Evolutionary conservation across 345 rosid species (phyloP), one percentile per base, ranked within the genome.

Genomic region (Euclidium syriacum): DNA sequence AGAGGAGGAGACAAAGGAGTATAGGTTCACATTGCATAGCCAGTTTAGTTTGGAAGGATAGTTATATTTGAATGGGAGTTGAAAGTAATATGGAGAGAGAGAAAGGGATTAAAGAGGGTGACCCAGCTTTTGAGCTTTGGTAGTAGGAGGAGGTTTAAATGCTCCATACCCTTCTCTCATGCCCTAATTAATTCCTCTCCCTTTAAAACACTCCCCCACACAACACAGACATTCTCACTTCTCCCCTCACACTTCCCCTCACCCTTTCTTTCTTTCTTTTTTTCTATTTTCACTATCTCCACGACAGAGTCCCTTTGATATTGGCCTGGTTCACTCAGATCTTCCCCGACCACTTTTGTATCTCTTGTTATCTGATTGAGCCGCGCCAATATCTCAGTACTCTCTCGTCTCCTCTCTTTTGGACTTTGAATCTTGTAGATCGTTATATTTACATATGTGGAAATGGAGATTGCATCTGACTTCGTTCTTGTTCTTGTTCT

Each of bases 251-350:
- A 20, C 65, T 42, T 46, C 74, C 44, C 59, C 67, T 61, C 55
- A 60, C 73, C 44, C 35, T 17, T 36, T 24, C 67, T 32, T 29
- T 42, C 61, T 56, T 35, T 3, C 46, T 10, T 40, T 34, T 17
- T 18, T 16, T 24, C 22, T 39, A 10, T 20, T 24, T 42, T 26
- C 16, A n/a, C n/a, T n/a, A 35, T 33, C 40, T 41, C 50, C 27
- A 69, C 73, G 78, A 73, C 51, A 73, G 27, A 65, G 84, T 77
- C 57, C 68, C 78, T 81, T 72, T 77, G 96, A 82, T 88, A 82
- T 88, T 88, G 96, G 90, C 94, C 86, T 77, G 94, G 94, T 82
- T 88, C 96, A 86, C 77, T 88, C 96, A 88, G 94, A 85, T 73
- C 38, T 73, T 60, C 34, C 16, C 6, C 22, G 35, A 10, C 4